Conservation (phyloP, 2,329 filamentous ascomycete species). For the Fusarium humuli region DNA sequence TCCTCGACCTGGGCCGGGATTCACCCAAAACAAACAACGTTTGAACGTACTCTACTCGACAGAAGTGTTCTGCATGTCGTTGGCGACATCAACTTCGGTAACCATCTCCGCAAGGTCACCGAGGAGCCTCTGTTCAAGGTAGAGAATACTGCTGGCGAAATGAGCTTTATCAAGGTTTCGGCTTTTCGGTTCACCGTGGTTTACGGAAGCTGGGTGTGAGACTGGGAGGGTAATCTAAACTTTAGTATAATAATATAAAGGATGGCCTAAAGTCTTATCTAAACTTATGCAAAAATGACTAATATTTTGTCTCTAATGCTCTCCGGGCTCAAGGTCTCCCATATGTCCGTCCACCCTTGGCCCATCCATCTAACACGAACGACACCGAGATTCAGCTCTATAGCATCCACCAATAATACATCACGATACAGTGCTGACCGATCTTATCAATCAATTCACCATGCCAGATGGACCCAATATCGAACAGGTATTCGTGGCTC, state of each 20-base stretch:
- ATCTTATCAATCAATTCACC: background rate
- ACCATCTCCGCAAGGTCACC: background rate
- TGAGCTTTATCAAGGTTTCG: background rate
- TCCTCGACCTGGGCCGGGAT: background rate
- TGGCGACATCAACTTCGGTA: background rate
- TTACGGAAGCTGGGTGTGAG: background rate
- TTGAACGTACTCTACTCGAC: background rate
- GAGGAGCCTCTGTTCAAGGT: background rate
- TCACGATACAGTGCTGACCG: background rate
- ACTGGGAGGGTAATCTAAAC: background rate
- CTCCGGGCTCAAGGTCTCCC: too few relatives aligned
- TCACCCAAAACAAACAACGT: background rate
- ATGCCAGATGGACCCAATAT: background rate
- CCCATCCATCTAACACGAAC: background rate
- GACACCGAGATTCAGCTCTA: background rate
- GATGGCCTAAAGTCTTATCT: background rate
- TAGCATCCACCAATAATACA: background rate
- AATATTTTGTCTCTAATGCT: background rate
- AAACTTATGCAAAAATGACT: background rate
- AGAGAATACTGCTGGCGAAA: background rate
- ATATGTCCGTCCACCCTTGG: too few relatives aligned
- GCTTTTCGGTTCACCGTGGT: background rate
- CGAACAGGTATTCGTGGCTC: background rate
- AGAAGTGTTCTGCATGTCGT: background rate
- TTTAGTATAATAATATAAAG: background rate